Conservation (phyloP, 1,284 basidiomycete species). For the Pseudomicrostroma phylloplanum region DNA sequence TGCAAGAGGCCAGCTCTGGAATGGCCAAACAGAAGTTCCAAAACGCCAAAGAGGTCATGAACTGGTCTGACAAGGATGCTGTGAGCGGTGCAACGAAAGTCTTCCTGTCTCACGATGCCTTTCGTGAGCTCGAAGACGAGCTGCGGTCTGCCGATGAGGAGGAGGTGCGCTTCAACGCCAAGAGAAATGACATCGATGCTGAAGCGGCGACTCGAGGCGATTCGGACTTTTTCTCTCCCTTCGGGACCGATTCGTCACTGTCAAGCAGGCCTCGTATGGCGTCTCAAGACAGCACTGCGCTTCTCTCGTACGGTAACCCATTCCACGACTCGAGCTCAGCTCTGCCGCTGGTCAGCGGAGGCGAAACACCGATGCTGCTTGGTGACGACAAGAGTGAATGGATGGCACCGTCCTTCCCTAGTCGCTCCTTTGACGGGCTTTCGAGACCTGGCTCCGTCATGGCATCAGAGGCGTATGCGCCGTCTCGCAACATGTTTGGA, state of each 20-base stretch:
- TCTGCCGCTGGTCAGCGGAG: constrained; percentile 60
- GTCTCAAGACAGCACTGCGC: constrained; percentile 11
- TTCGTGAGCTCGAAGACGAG: constrained; percentile 83
- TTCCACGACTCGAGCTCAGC: constrained; percentile 53
- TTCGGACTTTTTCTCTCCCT: constrained; percentile 60
- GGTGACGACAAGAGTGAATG: constrained; percentile 40
- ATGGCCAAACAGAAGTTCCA: constrained; percentile 51
- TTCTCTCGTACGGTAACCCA: constrained; percentile 39
- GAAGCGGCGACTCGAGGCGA: constrained; percentile 57
- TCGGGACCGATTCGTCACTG: constrained; percentile 20
- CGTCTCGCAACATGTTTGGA: constrained; percentile 84
- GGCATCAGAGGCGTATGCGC: constrained; percentile 62
- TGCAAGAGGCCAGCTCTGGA: constrained; percentile 57
- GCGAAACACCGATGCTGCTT: constrained; percentile 9
- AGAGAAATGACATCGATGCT: constrained; percentile 64
- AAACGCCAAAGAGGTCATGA: constrained; percentile 60
- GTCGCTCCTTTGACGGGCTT: constrained; percentile 16
- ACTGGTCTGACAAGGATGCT: constrained; percentile 65
- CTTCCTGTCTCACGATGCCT: constrained; percentile 78
- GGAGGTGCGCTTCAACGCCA: constrained; percentile 52
- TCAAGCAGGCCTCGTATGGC: constrained; percentile 51
- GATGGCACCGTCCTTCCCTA: constrained; percentile 18
- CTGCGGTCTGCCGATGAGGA: constrained; percentile 66
- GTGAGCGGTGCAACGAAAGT: constrained; percentile 73
- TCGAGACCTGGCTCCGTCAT: constrained; percentile 26